Percentiles rank a stretch among this genome's conserved stretches.
Conservation (phyloP, 148 eudicot genomes). For the Cornus kousa region DNA sequence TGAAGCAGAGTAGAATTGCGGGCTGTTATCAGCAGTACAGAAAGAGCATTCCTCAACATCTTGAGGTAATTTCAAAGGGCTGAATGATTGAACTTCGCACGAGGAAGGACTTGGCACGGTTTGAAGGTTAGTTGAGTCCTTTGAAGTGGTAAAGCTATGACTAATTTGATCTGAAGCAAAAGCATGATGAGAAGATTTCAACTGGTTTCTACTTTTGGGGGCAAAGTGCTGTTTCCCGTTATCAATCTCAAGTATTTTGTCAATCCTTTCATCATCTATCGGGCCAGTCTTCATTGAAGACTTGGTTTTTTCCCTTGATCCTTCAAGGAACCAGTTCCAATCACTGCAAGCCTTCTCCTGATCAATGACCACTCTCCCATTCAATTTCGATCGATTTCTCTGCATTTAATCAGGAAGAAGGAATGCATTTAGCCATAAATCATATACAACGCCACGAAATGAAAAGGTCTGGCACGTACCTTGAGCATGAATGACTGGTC, state of each 20-base stretch:
- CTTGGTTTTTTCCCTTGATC: constrained; percentile 25
- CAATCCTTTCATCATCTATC: constrained; percentile 43
- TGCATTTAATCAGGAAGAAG: constrained; percentile 15
- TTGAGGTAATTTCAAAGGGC: constrained; percentile 32
- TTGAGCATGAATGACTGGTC: constrained; percentile 32
- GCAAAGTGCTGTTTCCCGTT: constrained; percentile 36
- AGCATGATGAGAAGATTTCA: constrained; percentile 29
- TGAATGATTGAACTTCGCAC: constrained; percentile 52
- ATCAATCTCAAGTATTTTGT: constrained; percentile 66
- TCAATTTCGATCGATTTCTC: constrained; percentile 57
- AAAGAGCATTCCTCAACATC: constrained; percentile 44
- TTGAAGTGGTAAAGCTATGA: constrained; percentile 9
- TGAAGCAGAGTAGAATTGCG: constrained; percentile 29
- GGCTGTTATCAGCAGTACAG: constrained; percentile 57
- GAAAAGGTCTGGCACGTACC: constrained; percentile 27
- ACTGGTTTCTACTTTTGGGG: constrained; percentile 41
- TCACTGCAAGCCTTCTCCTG: constrained; percentile 25
- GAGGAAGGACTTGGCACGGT: constrained; percentile 52
- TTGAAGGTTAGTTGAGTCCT: constrained; percentile 58
- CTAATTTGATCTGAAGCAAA: constrained; percentile 49
- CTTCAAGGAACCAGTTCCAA: constrained; percentile 39
- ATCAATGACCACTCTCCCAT: constrained; percentile 16
- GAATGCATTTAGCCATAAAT: not conserved
- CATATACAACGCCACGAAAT: not conserved
- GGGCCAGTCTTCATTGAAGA: constrained; percentile 18